A percentile compares a stretch with the other conserved stretches of the same genome.
These are phyloP conservation scores for Phytophthora chlamydospora DNA, from an alignment of 352 stramenopile genomes.

Conservation along the genomic window DNA sequence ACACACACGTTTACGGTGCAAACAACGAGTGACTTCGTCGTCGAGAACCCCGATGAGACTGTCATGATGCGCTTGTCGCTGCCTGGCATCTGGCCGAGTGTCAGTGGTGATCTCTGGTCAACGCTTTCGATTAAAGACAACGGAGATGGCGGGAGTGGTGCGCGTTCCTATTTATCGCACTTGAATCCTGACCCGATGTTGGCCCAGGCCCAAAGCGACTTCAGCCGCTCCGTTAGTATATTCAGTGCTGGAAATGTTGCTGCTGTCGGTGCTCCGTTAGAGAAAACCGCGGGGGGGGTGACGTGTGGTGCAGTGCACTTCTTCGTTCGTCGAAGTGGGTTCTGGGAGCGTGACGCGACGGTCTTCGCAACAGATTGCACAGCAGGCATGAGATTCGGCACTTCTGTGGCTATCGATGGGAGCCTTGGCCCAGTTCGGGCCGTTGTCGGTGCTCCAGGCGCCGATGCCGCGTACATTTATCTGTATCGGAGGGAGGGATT, in stretches of 20 bases:
- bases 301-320: slow-evolving; percentile 74
- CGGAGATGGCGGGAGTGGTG: slow-evolving; percentile 87
- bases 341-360: slow-evolving; percentile 74
- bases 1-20: slow-evolving; percentile 74
- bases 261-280: slow-evolving; percentile 65
- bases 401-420: slow-evolving; percentile 75
- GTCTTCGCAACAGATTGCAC: slow-evolving; percentile 54
- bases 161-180: slow-evolving; percentile 65
- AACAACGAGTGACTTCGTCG: slow-evolving; percentile 91
- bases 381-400: slow-evolving; percentile 60
- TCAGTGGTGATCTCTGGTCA: slow-evolving; percentile 85
- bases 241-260: slow-evolving; percentile 70
- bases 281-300: slow-evolving; percentile 36
- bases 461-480: slow-evolving; percentile 62
- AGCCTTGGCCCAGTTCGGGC: slow-evolving; percentile 59
- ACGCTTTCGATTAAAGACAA: slow-evolving; percentile 92
- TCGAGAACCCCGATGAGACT: slow-evolving; percentile 92
- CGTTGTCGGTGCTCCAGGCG: slow-evolving; percentile 74
- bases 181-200: slow-evolving; percentile 43
- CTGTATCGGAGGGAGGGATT: slow-evolving; percentile 25
- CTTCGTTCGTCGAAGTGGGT: slow-evolving; percentile 61
- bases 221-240: slow-evolving; percentile 62
- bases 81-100: slow-evolving; percentile 92
- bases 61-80: slow-evolving; percentile 91
- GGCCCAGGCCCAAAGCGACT: slow-evolving; percentile 49